Evolutionary conservation across 257 asterid species (phyloP).

Genomic region (Penstemon newberryi): DNA sequence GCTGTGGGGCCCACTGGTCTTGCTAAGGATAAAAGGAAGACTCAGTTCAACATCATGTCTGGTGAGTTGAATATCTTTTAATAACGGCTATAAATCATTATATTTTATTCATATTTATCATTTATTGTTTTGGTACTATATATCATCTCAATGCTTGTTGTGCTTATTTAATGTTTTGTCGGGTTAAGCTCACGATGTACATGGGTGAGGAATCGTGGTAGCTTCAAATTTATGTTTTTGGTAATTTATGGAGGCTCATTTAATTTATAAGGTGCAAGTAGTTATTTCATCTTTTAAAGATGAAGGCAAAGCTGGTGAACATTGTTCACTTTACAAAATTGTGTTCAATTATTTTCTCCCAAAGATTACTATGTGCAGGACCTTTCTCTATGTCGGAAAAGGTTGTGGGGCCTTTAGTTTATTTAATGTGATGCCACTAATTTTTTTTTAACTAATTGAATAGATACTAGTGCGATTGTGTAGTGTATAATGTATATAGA

Average conservation of each 20-base stretch:
- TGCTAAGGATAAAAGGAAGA: constrained; percentile 19
- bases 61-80: constrained; percentile 31
- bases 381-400: background rate
- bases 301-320: constrained; percentile 15
- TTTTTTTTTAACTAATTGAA: too few relatives aligned
- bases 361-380: too few relatives aligned
- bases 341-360: too few relatives aligned
- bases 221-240: too few relatives aligned
- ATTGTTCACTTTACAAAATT: background rate
- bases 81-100: constrained; percentile 31
- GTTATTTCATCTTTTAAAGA: background rate
- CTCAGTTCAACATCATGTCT: constrained; percentile 57
- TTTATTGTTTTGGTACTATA: background rate
- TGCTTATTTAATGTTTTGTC: too few relatives aligned
- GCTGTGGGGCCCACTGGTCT: constrained; percentile 48
- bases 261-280: too few relatives aligned
- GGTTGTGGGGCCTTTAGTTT: constrained; percentile 3
- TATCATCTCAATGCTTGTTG: too few relatives aligned
- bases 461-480: background rate
- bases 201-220: too few relatives aligned
- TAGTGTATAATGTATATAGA: background rate
- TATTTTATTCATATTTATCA: background rate
- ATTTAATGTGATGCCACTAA: background rate
- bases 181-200: too few relatives aligned
- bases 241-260: too few relatives aligned